Conservation (phyloP, 1,139 yeast species). For the Wickerhamiella pararugosa region DNA sequence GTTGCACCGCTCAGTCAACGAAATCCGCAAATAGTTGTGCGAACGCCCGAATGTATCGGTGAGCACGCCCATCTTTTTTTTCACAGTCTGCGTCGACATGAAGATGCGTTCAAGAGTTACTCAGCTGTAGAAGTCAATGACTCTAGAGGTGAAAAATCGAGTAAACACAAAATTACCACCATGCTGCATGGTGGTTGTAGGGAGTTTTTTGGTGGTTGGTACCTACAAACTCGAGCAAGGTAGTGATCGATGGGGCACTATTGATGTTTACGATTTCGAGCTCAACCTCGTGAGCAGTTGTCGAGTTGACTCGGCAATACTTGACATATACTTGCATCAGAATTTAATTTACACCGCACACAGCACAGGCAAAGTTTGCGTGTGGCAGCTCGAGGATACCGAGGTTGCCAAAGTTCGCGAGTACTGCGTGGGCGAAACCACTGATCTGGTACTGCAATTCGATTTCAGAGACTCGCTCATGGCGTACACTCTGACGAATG, state of each 20-base stretch:
- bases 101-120: background rate
- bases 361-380: slow-evolving; percentile 55
- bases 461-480: slow-evolving; percentile 27
- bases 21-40: slow-evolving; percentile 35
- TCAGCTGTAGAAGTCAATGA: background rate
- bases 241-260: slow-evolving; percentile 54
- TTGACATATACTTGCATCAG: slow-evolving; percentile 31
- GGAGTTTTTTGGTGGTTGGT: slow-evolving; percentile 44
- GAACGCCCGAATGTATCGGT: slow-evolving; percentile 31
- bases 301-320: slow-evolving; percentile 39
- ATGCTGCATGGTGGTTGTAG: slow-evolving; percentile 56
- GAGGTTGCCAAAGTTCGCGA: slow-evolving; percentile 16
- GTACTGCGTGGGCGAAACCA: slow-evolving; percentile 29
- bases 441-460: slow-evolving; percentile 48
- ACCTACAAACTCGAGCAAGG: slow-evolving; percentile 60
- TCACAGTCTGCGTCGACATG: background rate
- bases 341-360: slow-evolving; percentile 44
- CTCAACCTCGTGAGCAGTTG: slow-evolving; percentile 16
- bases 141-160: background rate
- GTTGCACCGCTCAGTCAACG: slow-evolving; percentile 37
- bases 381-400: slow-evolving; percentile 35
- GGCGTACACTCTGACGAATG: slow-evolving; percentile 24
- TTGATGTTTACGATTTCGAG: slow-evolving; percentile 39
- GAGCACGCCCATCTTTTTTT: slow-evolving; percentile 19
- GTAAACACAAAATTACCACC: slow-evolving; percentile 44